A percentile compares a stretch with the other conserved stretches of the same genome.
Evolutionary conservation across 2,329 filamentous ascomycete genomes (phyloP).

Genomic region (Verticillium tricorpus): DNA sequence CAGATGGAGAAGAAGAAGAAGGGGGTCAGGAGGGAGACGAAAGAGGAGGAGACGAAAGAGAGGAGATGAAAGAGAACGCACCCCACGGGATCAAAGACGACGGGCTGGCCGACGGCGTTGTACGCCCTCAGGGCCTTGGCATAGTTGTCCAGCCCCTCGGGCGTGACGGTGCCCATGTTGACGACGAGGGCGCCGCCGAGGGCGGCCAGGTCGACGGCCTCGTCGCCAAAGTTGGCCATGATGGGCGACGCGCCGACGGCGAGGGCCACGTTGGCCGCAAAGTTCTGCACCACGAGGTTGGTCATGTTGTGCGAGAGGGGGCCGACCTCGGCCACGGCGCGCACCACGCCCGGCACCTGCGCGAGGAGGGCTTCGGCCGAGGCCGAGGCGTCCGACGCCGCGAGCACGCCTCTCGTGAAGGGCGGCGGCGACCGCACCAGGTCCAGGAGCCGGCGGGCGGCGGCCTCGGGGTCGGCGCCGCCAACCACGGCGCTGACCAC

Average conservation of each 20-base stretch:
- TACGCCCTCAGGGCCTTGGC: conserved; percentile 72
- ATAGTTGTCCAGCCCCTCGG: conserved; percentile 69
- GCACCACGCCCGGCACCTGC: conserved; percentile 43
- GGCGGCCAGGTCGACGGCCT: conserved; percentile 74
- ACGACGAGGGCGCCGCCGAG: conserved; percentile 77
- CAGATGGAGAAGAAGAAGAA: not conserved
- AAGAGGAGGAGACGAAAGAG: not conserved
- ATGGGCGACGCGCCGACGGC: conserved; percentile 84
- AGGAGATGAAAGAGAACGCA: conserved; percentile 27
- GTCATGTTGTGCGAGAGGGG: conserved; percentile 96
- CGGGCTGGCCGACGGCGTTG: conserved; percentile 69
- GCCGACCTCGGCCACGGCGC: conserved; percentile 54
- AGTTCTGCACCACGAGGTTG: conserved; percentile 91
- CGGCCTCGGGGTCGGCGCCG: conserved; percentile 60
- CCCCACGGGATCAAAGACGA: conserved; percentile 88
- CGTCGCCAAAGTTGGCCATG: conserved; percentile 84
- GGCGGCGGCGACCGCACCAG: conserved; percentile 43
- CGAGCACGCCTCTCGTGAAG: conserved; percentile 16
- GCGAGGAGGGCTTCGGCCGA: conserved; percentile 17
- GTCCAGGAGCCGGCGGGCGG: conserved; percentile 53
- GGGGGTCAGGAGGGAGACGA: not conserved
- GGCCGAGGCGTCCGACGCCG: not conserved
- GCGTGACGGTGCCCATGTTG: conserved; percentile 91
- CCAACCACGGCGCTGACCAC: conserved; percentile 87
- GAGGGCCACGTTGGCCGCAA: conserved; percentile 86